These are phyloP conservation scores for Phytophthora syringae DNA, from an alignment of 352 stramenopile genomes.

Conservation along the genomic window DNA sequence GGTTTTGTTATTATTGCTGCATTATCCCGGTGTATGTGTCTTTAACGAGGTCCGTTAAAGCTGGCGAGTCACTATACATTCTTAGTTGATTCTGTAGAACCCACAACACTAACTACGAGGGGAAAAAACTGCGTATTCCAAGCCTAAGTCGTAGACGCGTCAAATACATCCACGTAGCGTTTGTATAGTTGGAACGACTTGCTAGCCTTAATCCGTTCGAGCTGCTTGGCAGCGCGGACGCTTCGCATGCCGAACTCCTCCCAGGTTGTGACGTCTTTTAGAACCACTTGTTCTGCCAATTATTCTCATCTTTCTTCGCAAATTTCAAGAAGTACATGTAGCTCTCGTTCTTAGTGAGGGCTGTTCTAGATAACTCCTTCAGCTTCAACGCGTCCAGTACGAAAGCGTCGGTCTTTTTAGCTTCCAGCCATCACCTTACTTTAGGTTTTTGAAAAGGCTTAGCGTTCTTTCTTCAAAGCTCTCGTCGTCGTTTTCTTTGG, in stretches of 20 bases:
- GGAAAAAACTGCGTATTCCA: too few relatives aligned
- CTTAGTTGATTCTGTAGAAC: too few relatives aligned
- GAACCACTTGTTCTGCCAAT: neutral
- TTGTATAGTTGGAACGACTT: neutral
- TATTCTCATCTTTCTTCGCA: neutral
- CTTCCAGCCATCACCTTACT: neutral
- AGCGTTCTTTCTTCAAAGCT: too few relatives aligned
- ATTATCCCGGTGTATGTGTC: too few relatives aligned
- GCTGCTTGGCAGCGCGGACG: neutral
- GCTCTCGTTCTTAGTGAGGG: neutral
- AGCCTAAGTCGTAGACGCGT: too few relatives aligned
- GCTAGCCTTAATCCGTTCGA: neutral
- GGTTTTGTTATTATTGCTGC: too few relatives aligned
- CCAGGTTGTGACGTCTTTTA: neutral
- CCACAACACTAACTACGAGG: too few relatives aligned
- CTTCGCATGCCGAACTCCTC: neutral
- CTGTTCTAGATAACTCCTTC: neutral
- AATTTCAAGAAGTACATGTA: conserved; percentile 1
- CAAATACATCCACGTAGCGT: neutral
- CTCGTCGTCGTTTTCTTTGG: too few relatives aligned
- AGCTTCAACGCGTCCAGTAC: neutral
- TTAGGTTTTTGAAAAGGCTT: too few relatives aligned
- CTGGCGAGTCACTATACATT: too few relatives aligned
- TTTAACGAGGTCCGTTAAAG: too few relatives aligned
- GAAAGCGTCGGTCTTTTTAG: neutral